phyloP scores from a whole-genome alignment of 768 basidiomycete genomes.

The Dioszegia crocea region DNA sequence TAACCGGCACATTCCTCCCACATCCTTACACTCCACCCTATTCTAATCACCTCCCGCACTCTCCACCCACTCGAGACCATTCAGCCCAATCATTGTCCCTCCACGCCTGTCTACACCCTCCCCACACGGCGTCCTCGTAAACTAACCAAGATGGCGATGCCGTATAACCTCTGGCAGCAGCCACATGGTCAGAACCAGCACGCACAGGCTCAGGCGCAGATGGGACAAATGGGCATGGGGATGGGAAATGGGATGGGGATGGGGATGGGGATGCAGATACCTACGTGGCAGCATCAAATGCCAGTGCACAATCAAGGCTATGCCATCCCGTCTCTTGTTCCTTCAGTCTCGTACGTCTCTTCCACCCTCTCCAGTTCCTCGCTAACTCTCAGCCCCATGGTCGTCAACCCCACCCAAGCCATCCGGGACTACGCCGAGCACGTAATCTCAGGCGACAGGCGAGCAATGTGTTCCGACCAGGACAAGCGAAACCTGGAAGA shows the following conservation, averaged over 20 bases:
- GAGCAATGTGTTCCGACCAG: conserved; percentile 14
- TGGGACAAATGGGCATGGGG: neutral
- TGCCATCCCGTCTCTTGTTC: neutral
- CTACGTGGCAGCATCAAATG: neutral
- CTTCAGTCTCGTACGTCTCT: conserved; percentile 1
- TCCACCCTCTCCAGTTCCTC: neutral
- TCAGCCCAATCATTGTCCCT: neutral
- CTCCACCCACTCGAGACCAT: neutral
- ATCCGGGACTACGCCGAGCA: conserved; percentile 35
- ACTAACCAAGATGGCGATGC: conserved; percentile 22
- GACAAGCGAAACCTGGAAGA: conserved; percentile 21
- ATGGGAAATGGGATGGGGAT: neutral
- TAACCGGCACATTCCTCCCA: too few relatives aligned
- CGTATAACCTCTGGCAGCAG: conserved; percentile 17
- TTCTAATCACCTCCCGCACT: too few relatives aligned
- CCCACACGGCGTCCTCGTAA: neutral
- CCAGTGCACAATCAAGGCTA: neutral
- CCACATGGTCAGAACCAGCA: neutral
- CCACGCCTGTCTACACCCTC: neutral
- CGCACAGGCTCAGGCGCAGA: neutral
- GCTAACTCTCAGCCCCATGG: conserved; percentile 19
- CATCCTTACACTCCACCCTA: too few relatives aligned
- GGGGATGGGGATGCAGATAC: neutral
- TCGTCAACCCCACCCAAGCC: conserved; percentile 22
- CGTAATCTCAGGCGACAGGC: conserved; percentile 24